Percentiles rank a stretch among this genome's conserved stretches.
These are phyloP conservation scores for Wallacemonas rigidus DNA, from an alignment of 208 protist species.

Conservation along the genomic window DNA sequence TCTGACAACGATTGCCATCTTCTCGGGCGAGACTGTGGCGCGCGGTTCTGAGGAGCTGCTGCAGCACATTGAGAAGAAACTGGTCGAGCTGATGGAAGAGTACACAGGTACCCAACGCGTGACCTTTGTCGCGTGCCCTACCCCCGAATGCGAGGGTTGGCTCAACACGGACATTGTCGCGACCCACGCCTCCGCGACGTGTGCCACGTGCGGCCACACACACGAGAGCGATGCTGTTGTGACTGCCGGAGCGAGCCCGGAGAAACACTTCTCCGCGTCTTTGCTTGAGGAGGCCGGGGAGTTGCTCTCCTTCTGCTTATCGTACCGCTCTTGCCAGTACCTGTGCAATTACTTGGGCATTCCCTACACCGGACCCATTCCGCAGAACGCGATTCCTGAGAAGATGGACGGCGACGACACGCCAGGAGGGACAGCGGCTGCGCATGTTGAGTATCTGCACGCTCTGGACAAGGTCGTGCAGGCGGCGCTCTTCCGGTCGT, in stretches of 20 bases:
- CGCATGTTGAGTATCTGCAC: constrained; percentile 55
- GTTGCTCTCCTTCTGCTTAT: constrained; percentile 65
- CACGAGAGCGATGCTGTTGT: constrained; percentile 57
- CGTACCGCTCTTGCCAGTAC: constrained; percentile 42
- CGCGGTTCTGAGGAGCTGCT: constrained; percentile 64
- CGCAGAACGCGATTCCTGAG: constrained; percentile 19
- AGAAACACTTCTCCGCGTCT: constrained; percentile 39
- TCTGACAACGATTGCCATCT: constrained; percentile 52
- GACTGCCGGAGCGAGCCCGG: constrained; percentile 32
- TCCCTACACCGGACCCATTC: constrained; percentile 31
- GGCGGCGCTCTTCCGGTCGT: constrained; percentile 57
- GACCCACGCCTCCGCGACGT: constrained; percentile 43
- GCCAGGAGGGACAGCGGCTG: constrained; percentile 13
- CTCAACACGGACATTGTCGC: constrained; percentile 53
- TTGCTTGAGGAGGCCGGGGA: constrained; percentile 60
- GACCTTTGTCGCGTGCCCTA: constrained; percentile 65
- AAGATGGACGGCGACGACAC: constrained; percentile 20
- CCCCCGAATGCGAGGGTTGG: constrained; percentile 66
- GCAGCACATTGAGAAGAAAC: constrained; percentile 51
- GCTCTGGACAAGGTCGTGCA: constrained; percentile 82
- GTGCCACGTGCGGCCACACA: constrained; percentile 50
- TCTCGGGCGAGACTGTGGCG: constrained; percentile 53
- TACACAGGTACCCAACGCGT: constrained; percentile 70
- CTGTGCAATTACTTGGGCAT: constrained; percentile 75
- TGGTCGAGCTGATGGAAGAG: constrained; percentile 60